Evolutionary conservation across 306 rosid species (phyloP).

Genomic region (Malus orientalis): DNA sequence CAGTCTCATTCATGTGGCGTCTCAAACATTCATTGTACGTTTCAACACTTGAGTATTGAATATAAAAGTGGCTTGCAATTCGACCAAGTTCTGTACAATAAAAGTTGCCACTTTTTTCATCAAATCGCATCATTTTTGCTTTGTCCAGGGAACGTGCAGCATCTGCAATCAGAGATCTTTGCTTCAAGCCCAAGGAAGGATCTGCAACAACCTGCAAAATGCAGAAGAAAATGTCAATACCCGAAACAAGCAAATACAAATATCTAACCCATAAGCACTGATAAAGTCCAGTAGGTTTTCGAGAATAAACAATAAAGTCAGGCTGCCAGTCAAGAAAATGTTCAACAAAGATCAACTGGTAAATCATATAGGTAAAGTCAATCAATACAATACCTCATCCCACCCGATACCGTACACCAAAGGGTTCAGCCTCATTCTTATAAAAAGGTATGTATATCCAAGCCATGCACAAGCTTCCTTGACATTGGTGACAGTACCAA

Average conservation of each 20-base stretch:
- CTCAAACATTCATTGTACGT: constrained; percentile 91
- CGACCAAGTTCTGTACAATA: constrained; percentile 99
- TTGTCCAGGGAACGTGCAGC: constrained; percentile 96
- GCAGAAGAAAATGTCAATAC: constrained; percentile 4
- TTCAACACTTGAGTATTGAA: constrained; percentile 93
- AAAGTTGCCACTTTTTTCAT: constrained; percentile 97
- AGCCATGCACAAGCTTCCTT: constrained; percentile 99
- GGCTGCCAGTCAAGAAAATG: background rate
- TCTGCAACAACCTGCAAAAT: constrained; percentile 73
- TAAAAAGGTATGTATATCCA: constrained; percentile 93
- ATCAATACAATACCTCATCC: constrained; percentile 72
- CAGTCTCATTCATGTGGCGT: constrained; percentile 88
- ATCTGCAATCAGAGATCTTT: constrained; percentile 79
- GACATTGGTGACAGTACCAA: constrained; percentile 96
- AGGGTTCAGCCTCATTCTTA: constrained; percentile 96
- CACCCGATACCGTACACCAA: constrained; percentile 88
- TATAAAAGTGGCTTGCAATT: constrained; percentile 98
- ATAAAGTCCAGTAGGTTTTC: background rate
- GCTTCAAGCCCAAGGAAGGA: constrained; percentile 80
- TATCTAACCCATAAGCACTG: constrained; percentile 11
- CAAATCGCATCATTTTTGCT: constrained; percentile 99
- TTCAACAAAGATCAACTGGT: background rate
- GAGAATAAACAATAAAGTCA: too few relatives aligned
- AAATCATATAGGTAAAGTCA: background rate
- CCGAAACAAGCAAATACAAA: constrained; percentile 7